These are phyloP conservation scores for Trichoderma citrinoviride DNA, from an alignment of 2,329 filamentous ascomycete species.

Conservation along the genomic window DNA sequence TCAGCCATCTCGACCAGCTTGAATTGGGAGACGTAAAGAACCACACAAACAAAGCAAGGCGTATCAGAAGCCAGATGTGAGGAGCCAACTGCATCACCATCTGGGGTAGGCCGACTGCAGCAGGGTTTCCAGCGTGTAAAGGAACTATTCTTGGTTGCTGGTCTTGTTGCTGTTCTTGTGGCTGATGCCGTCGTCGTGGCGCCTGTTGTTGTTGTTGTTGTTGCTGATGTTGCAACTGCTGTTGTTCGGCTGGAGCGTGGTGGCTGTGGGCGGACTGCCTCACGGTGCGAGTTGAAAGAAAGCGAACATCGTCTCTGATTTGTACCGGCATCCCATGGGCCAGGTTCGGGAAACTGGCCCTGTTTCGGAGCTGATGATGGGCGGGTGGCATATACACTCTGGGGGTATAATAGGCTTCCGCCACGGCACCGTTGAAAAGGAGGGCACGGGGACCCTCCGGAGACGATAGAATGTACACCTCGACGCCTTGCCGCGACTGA, in stretches of 20 bases:
- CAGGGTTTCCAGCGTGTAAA: slow-evolving; percentile 42
- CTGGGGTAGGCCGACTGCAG: slow-evolving; percentile 34
- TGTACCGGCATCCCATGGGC: slow-evolving; percentile 12
- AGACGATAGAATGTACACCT: slow-evolving; percentile 61
- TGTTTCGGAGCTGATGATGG: slow-evolving; percentile 31
- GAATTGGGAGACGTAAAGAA: slow-evolving; percentile 59
- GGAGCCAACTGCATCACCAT: slow-evolving; percentile 48
- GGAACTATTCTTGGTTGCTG: slow-evolving; percentile 25
- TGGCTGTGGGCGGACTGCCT: slow-evolving; percentile 24
- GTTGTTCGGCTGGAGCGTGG: slow-evolving; percentile 25
- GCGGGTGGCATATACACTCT: slow-evolving; percentile 32
- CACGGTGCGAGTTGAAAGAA: slow-evolving; percentile 23
- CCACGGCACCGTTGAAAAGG: slow-evolving; percentile 49
- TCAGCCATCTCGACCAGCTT: slow-evolving; percentile 59
- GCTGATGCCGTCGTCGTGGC: slow-evolving; percentile 33
- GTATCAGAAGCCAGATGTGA: slow-evolving; percentile 60
- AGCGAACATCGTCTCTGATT: slow-evolving; percentile 21
- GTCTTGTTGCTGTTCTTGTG: slow-evolving; percentile 26
- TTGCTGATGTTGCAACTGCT: slow-evolving; percentile 25
- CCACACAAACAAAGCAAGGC: slow-evolving; percentile 60
- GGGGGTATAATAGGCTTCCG: slow-evolving; percentile 53
- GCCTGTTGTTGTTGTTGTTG: slow-evolving; percentile 24
- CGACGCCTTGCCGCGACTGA: slow-evolving; percentile 37
- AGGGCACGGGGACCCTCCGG: slow-evolving; percentile 58
- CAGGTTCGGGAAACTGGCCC: slow-evolving; percentile 22